phyloP scores from a whole-genome alignment of 2,329 filamentous ascomycete species.

The Pezicula neosporulosa region DNA sequence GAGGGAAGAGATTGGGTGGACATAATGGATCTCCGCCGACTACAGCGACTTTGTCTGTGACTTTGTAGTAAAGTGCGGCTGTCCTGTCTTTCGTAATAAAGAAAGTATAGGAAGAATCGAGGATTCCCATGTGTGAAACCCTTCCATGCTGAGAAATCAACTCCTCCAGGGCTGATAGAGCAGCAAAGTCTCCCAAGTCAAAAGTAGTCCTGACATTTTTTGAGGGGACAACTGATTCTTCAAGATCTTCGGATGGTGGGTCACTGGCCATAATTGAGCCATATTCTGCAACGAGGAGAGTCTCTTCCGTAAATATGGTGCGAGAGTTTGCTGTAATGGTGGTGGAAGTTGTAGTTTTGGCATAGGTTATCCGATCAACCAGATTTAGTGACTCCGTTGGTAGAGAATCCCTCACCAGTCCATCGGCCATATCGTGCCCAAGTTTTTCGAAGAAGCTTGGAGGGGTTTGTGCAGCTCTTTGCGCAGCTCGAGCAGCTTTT shows the following conservation, averaged over 20 bases:
- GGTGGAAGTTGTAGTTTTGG: not conserved
- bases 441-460: not conserved
- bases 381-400: not conserved
- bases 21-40: conserved; percentile 37
- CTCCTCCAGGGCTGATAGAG: conserved; percentile 25
- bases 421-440: not conserved
- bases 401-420: not conserved
- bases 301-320: not conserved
- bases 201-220: conserved; percentile 20
- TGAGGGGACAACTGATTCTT: not conserved
- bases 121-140: conserved; percentile 39
- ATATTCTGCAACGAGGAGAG: too few species aligned
- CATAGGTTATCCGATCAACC: not conserved
- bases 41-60: conserved; percentile 25
- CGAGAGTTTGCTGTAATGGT: not conserved
- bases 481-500: too few species aligned
- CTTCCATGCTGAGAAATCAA: conserved; percentile 32
- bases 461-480: not conserved
- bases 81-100: conserved; percentile 33
- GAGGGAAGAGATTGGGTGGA: conserved; percentile 15
- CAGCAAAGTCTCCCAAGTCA: conserved; percentile 28
- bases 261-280: too few species aligned
- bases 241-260: too few species aligned
- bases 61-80: conserved; percentile 18
- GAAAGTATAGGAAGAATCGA: conserved; percentile 36